These are phyloP conservation scores for Diaporthe sp. DNA, from an alignment of 2,329 filamentous ascomycete genomes.

Conservation along the genomic window DNA sequence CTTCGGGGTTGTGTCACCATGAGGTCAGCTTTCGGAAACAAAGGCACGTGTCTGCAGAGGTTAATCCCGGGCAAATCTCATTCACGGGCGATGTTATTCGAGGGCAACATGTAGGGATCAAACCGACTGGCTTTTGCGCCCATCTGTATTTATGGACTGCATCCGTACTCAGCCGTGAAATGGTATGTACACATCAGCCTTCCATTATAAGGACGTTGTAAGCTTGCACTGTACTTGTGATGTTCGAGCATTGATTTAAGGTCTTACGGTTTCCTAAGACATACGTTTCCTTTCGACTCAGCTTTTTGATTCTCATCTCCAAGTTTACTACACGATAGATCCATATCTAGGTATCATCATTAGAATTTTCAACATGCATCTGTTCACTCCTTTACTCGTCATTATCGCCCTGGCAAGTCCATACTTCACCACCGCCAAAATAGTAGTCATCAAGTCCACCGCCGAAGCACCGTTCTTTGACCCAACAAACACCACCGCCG, in stretches of 20 bases:
- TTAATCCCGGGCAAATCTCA: not conserved
- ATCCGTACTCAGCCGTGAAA: no score
- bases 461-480: slow-evolving; percentile 50
- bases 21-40: slow-evolving; percentile 17
- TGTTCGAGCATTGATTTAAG: not conserved
- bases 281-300: not conserved
- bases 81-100: not conserved
- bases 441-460: slow-evolving; percentile 50
- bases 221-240: not conserved
- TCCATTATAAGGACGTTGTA: not conserved
- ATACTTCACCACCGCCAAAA: slow-evolving; percentile 36
- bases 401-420: not conserved
- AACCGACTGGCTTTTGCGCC: slow-evolving; percentile 15
- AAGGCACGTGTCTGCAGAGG: not conserved
- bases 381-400: not conserved
- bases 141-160: not conserved
- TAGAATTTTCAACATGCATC: not conserved
- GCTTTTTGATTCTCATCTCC: not conserved
- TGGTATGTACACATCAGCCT: no score
- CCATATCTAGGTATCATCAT: no score
- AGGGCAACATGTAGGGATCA: not conserved
- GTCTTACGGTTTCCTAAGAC: not conserved
- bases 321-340: not conserved
- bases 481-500: slow-evolving; percentile 55
- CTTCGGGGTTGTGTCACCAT: not conserved